phyloP scores from a whole-genome alignment of 805 yeast genomes.

The Martiniozyma abietophila region DNA sequence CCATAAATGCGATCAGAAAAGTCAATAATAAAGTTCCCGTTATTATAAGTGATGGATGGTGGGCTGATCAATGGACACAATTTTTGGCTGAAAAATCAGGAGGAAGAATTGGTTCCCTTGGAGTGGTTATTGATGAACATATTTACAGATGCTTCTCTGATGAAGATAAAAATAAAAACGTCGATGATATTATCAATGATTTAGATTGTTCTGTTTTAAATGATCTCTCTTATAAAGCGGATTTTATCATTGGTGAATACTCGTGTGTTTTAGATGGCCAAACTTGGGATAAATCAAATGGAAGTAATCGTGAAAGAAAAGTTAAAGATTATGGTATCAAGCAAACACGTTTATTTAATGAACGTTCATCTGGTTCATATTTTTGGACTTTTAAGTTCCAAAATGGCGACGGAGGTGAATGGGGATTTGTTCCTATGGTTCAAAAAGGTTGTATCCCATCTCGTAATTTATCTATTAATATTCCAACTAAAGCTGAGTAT shows the following conservation, averaged over 20 bases:
- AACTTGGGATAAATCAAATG: slow-evolving; percentile 52
- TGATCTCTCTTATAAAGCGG: slow-evolving; percentile 39
- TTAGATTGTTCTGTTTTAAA: slow-evolving; percentile 41
- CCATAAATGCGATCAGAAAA: slow-evolving; percentile 49
- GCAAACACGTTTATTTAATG: slow-evolving; percentile 39
- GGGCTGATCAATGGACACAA: slow-evolving; percentile 68
- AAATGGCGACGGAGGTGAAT: slow-evolving; percentile 90
- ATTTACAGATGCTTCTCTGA: slow-evolving; percentile 81
- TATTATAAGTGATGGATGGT: slow-evolving; percentile 90
- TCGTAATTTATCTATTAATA: slow-evolving; percentile 14
- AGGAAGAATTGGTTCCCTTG: slow-evolving; percentile 32
- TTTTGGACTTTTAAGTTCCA: slow-evolving; percentile 91
- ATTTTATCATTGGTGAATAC: slow-evolving; percentile 80
- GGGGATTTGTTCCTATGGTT: slow-evolving; percentile 82
- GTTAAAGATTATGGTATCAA: slow-evolving; percentile 53
- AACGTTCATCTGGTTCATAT: slow-evolving; percentile 64
- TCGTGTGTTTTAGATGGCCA: slow-evolving; percentile 76
- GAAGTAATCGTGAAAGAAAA: slow-evolving; percentile 38
- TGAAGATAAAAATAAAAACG: slow-evolving; percentile 54
- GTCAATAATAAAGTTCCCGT: slow-evolving; percentile 55
- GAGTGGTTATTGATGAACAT: slow-evolving; percentile 76
- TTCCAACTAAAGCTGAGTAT: slow-evolving; percentile 35
- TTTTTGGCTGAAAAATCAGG: slow-evolving; percentile 44
- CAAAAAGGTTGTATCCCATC: slow-evolving; percentile 48
- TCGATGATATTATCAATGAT: slow-evolving; percentile 53